Evolutionary conservation across 805 yeast species (phyloP).

Genomic region (Monosporozyma yasuniensis): DNA sequence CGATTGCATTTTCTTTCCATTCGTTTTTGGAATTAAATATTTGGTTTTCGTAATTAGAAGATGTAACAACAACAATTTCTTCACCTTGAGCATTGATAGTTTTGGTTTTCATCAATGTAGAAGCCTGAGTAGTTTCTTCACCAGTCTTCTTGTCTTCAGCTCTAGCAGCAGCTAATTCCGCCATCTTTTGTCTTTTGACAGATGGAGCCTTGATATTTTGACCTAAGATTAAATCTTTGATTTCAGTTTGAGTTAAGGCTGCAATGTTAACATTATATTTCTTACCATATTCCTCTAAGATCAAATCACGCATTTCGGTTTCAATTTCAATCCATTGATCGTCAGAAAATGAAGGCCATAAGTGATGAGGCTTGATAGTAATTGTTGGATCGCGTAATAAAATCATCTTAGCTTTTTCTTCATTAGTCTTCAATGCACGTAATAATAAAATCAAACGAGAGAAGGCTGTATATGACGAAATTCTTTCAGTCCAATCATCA

Average conservation of each 20-base stretch:
- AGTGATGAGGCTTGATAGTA: slow-evolving; percentile 63
- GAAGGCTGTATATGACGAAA: slow-evolving; percentile 88
- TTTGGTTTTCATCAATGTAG: slow-evolving; percentile 71
- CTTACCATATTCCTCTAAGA: slow-evolving; percentile 74
- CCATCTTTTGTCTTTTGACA: slow-evolving; percentile 71
- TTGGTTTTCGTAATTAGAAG: slow-evolving; percentile 79
- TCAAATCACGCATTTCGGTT: slow-evolving; percentile 76
- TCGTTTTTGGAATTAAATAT: slow-evolving; percentile 76
- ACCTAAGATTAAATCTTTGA: slow-evolving; percentile 87
- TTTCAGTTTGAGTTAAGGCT: slow-evolving; percentile 85
- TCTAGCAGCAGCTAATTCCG: slow-evolving; percentile 52
- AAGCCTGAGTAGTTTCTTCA: slow-evolving; percentile 38
- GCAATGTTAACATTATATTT: slow-evolving; percentile 79
- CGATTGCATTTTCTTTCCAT: slow-evolving; percentile 84
- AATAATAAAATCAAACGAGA: slow-evolving; percentile 77
- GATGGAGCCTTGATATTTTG: slow-evolving; percentile 91
- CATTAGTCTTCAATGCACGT: slow-evolving; percentile 70
- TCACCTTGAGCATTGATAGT: slow-evolving; percentile 93
- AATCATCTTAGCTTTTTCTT: slow-evolving; percentile 66
- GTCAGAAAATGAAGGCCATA: slow-evolving; percentile 86
- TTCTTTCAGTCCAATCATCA: slow-evolving; percentile 84
- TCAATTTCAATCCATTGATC: slow-evolving; percentile 93
- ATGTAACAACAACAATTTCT: slow-evolving; percentile 87
- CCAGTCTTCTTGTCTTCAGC: slow-evolving; percentile 31
- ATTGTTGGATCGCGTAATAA: slow-evolving; percentile 67